Percentiles rank a stretch among this genome's conserved stretches.
Conservation (phyloP, 345 rosid species). For the Salix viminalis region DNA sequence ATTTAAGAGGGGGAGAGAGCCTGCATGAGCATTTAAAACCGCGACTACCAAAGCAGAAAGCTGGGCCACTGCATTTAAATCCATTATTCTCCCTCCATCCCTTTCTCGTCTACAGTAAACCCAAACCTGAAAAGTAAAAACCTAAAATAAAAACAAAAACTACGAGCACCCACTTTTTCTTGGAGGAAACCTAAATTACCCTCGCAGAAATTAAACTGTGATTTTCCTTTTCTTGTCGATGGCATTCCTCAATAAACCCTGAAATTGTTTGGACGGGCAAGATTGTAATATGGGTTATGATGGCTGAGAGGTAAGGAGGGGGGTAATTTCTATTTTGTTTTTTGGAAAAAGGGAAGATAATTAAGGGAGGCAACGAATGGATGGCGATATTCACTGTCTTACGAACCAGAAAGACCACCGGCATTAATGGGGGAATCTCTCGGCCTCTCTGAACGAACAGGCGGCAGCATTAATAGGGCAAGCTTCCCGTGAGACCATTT, state of each 20-base stretch:
- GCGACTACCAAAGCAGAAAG: slow-evolving; percentile 74
- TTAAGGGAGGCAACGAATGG: neutral
- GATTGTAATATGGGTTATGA: neutral
- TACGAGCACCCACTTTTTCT: neutral
- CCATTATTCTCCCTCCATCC: slow-evolving; percentile 21
- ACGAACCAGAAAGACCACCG: slow-evolving; percentile 11
- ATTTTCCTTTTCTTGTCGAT: too few relatives aligned
- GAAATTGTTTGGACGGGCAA: neutral
- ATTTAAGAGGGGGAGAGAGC: slow-evolving; percentile 40
- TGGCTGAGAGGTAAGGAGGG: neutral
- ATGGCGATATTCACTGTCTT: slow-evolving; percentile 13
- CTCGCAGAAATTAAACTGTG: too few relatives aligned
- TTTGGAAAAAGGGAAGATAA: neutral
- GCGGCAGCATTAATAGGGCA: slow-evolving; percentile 23
- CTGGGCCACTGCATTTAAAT: slow-evolving; percentile 62
- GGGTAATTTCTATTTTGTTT: too few relatives aligned
- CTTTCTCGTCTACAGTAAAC: slow-evolving; percentile 8
- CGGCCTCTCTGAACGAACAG: slow-evolving; percentile 15
- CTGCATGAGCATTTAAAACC: slow-evolving; percentile 65
- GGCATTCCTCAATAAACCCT: too few relatives aligned
- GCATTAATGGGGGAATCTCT: slow-evolving; percentile 48
- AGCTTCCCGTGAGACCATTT: neutral
- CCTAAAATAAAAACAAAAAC: too few relatives aligned
- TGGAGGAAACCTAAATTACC: neutral
- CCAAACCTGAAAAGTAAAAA: too few relatives aligned